A percentile compares a stretch with the other conserved stretches of the same genome.
phyloP scores from a whole-genome alignment of 495 filamentous ascomycete genomes.

The Cercophora samala region DNA sequence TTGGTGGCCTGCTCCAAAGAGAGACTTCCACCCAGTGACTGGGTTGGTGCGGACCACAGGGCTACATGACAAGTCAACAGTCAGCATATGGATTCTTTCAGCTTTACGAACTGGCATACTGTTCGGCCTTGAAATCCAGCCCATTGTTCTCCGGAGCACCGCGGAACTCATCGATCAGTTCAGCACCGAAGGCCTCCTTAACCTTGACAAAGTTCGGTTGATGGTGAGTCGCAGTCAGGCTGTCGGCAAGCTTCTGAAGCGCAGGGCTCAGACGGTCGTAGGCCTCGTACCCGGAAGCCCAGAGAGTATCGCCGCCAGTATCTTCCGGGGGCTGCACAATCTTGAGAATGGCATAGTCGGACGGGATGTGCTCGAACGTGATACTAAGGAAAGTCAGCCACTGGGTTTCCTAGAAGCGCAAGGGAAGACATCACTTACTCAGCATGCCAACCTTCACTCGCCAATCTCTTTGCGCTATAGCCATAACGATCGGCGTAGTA shows the following conservation, averaged over 20 bases:
- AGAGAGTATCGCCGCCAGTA: slow-evolving; percentile 65
- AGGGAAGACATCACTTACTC: slow-evolving; percentile 26
- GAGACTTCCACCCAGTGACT: slow-evolving; percentile 68
- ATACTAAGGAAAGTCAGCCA: slow-evolving; percentile 43
- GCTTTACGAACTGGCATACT: slow-evolving; percentile 31
- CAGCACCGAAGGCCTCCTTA: slow-evolving; percentile 52
- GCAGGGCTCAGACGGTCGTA: slow-evolving; percentile 64
- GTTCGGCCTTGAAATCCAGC: slow-evolving; percentile 55
- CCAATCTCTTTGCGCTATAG: slow-evolving; percentile 44
- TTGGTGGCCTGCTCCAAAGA: slow-evolving; percentile 56
- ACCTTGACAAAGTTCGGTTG: slow-evolving; percentile 55
- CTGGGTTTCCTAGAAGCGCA: neutral
- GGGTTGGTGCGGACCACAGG: slow-evolving; percentile 71
- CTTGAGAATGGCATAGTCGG: slow-evolving; percentile 60
- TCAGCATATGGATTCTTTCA: neutral
- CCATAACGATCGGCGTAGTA: slow-evolving; percentile 58
- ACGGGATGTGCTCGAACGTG: slow-evolving; percentile 58
- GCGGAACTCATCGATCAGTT: slow-evolving; percentile 53
- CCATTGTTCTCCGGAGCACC: slow-evolving; percentile 66
- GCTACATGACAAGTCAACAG: slow-evolving; percentile 43
- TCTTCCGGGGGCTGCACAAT: slow-evolving; percentile 54
- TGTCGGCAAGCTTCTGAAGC: slow-evolving; percentile 61
- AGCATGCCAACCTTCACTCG: slow-evolving; percentile 37
- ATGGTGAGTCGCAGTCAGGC: slow-evolving; percentile 60
- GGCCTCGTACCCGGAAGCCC: slow-evolving; percentile 67